phyloP scores from a whole-genome alignment of 2,329 filamentous ascomycete genomes.

The Trichoderma koningiopsis region DNA sequence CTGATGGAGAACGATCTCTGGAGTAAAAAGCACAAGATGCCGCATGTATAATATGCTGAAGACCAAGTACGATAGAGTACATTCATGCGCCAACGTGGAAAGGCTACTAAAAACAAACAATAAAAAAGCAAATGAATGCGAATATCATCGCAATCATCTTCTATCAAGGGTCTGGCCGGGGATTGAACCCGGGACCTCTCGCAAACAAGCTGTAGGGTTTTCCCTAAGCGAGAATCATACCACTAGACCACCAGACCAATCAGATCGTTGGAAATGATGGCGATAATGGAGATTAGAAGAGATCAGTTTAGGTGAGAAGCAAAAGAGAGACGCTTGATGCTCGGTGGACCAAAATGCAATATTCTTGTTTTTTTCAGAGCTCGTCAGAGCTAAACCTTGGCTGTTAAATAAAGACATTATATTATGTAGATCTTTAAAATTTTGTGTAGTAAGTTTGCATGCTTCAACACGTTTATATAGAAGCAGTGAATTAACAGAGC shows the following conservation, averaged over 20 bases:
- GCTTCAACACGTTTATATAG: background rate
- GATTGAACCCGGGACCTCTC: slow-evolving; percentile 52
- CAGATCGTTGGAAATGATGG: background rate
- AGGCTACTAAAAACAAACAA: background rate
- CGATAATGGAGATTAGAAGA: background rate
- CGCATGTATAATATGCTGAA: background rate
- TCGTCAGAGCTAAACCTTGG: background rate
- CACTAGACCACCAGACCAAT: slow-evolving; percentile 25
- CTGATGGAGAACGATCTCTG: background rate
- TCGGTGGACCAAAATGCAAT: background rate
- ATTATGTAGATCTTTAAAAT: background rate
- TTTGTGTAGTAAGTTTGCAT: too few species aligned
- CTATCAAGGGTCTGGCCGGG: slow-evolving; percentile 44
- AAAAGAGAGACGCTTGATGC: background rate
- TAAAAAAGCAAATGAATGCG: background rate
- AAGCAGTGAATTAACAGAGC: background rate
- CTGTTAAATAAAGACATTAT: background rate
- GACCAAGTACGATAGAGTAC: background rate
- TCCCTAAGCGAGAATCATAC: slow-evolving; percentile 27
- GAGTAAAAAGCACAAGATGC: background rate
- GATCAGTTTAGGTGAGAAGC: background rate
- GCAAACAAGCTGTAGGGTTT: slow-evolving; percentile 33
- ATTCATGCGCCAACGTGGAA: background rate
- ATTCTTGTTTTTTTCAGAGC: background rate
- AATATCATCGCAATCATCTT: background rate